phyloP scores from a whole-genome alignment of 2,329 filamentous ascomycete genomes.

The Apiospora rasikravindrae region DNA sequence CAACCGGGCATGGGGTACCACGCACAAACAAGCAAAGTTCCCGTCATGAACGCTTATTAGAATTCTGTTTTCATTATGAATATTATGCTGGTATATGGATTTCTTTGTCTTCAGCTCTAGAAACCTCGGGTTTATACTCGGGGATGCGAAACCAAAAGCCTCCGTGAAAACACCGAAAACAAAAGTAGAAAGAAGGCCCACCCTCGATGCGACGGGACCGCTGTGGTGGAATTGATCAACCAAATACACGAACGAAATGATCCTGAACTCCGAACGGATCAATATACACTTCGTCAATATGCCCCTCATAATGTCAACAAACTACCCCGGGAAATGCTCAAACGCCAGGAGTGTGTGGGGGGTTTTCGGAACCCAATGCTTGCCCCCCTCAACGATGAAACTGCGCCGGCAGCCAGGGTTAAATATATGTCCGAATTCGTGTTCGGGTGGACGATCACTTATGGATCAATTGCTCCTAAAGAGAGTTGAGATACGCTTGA shows the following conservation, averaged over 20 bases:
- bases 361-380: not conserved
- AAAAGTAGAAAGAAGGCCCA: not conserved
- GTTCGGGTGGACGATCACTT: not conserved
- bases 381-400: not conserved
- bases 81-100: slow-evolving; percentile 3
- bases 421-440: not conserved
- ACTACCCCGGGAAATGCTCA: slow-evolving; percentile 12
- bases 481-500: slow-evolving; percentile 22
- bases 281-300: not conserved
- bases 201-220: not conserved
- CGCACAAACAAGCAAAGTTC: too few species aligned
- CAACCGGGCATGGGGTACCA: not conserved
- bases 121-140: not conserved
- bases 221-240: not conserved
- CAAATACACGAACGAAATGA: slow-evolving; percentile 13
- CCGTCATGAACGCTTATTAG: not conserved
- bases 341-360: not conserved
- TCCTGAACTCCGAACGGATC: slow-evolving; percentile 13
- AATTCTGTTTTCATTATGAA: slow-evolving; percentile 3
- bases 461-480: not conserved
- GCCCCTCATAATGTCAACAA: not conserved
- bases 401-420: not conserved
- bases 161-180: not conserved
- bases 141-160: not conserved
- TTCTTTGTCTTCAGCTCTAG: slow-evolving; percentile 10